A percentile compares a stretch with the other conserved stretches of the same genome.
Conservation (phyloP, 768 basidiomycete genomes). For the Cystofilobasidium capitatum region DNA sequence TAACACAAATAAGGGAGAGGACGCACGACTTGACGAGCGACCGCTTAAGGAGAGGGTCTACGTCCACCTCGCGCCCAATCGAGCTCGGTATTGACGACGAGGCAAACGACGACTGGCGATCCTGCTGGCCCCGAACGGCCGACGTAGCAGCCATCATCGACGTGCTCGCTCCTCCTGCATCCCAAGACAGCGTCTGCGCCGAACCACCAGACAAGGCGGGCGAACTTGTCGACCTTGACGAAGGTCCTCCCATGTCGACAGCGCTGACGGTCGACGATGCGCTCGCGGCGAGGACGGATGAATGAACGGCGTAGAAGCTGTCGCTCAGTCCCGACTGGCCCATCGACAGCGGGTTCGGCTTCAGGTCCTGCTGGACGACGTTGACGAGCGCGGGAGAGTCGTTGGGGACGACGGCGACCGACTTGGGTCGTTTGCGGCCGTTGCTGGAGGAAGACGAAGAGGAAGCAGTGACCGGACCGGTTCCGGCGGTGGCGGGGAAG, state of each 20-base stretch:
- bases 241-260: neutral
- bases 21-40: conserved; percentile 17
- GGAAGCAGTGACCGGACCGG: neutral
- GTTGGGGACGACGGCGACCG: neutral
- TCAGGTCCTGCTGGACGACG: neutral
- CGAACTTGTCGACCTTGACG: neutral
- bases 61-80: neutral
- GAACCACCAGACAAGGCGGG: too few species aligned
- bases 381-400: neutral
- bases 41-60: conserved; percentile 18
- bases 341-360: conserved; percentile 14
- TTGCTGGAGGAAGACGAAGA: neutral
- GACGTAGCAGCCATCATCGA: neutral
- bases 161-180: too few species aligned
- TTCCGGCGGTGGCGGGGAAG: neutral
- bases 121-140: neutral
- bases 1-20: neutral
- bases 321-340: neutral
- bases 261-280: too few species aligned
- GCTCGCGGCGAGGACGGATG: neutral
- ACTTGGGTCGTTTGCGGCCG: neutral
- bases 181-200: too few species aligned
- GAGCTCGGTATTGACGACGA: neutral
- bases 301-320: conserved; percentile 6
- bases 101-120: neutral